These are phyloP conservation scores for Penicillium decumbens DNA, from an alignment of 2,329 filamentous ascomycete species.

Conservation along the genomic window DNA sequence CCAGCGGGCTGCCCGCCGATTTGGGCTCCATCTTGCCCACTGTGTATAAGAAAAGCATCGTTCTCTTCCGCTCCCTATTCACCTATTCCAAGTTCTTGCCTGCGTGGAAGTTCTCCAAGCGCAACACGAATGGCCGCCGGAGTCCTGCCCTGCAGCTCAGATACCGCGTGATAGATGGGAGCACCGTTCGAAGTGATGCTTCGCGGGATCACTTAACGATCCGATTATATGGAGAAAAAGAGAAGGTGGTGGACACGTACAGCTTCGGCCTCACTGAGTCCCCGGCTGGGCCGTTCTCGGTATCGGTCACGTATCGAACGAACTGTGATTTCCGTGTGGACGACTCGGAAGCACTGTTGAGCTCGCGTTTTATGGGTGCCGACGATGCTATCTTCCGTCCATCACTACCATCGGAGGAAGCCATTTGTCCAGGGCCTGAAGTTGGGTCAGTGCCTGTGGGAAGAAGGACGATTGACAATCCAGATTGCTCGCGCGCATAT, in stretches of 20 bases:
- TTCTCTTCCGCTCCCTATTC: conserved; percentile 86
- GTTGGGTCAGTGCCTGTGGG: conserved; percentile 70
- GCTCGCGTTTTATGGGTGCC: conserved; percentile 86
- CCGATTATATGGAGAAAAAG: conserved; percentile 61
- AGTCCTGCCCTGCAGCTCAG: conserved; percentile 64
- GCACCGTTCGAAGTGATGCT: conserved; percentile 45
- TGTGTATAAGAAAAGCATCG: conserved; percentile 94
- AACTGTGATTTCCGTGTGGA: conserved; percentile 89
- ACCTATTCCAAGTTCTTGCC: conserved; percentile 77
- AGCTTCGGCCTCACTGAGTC: conserved; percentile 80
- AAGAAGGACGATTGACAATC: conserved; percentile 48
- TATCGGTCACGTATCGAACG: conserved; percentile 76
- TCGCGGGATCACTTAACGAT: conserved; percentile 65
- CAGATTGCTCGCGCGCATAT: conserved; percentile 72
- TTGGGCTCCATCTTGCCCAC: conserved; percentile 65
- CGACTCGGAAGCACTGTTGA: conserved; percentile 82
- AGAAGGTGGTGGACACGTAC: conserved; percentile 67
- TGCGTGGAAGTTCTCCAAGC: conserved; percentile 77
- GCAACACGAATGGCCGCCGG: conserved; percentile 63
- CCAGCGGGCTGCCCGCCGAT: conserved; percentile 52
- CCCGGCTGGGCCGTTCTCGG: conserved; percentile 75
- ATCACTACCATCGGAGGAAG: conserved; percentile 58
- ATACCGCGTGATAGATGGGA: conserved; percentile 70
- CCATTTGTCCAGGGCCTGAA: conserved; percentile 43
- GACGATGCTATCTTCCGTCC: conserved; percentile 85